Base-by-base conservation (phyloP, 225 moss, liverwort and hornwort genomes). In the Sphagnum contortum region DNA sequence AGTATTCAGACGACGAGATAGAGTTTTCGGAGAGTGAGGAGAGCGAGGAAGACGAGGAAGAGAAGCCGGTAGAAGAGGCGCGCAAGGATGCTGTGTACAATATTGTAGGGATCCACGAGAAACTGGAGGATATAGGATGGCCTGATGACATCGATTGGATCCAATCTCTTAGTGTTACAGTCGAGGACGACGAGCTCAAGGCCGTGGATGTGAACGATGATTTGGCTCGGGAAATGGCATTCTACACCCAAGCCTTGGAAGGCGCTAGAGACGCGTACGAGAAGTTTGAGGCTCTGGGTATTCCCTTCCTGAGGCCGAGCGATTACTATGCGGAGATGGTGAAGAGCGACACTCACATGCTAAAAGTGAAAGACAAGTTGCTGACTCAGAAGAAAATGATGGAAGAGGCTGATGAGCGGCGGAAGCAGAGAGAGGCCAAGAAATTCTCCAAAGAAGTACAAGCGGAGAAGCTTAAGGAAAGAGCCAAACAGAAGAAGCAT, bases 301-400 rank as follows among this genome's bases (percentile, higher is more conserved):
- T 89, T 44, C 83, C 92, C 2, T 92, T 98, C 53, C 79, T 87
- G 44, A 82, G 96, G 69, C 93, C 96, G n/a, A 71, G 79, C 46
- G 93, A 93, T 67, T 98, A 89, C 66, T 98, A 98, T 57, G 96
- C 93, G 3, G 96, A 98, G 77, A 98, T 98, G 93, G 87, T 98
- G 4, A 98, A 98, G 85, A 87, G 92, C 6, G 93, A 98, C 59
- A 89, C 85, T 9, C 96, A 98, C 45, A 98, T 98, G 96, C 69
- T 98, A 9, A 98, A 92, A 75, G 87, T 98, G 44, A 98, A 98
- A 85, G 93, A 91, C 69, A 93, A 90, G 72, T 80, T 98, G 0
- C 62, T 98, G 45, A 83, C 65, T 50, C 90, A 98, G 76, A 92
- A 89, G 79, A 80, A 87, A 72, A 78, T 80, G 46, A 67, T 98